These are phyloP conservation scores for Zygosaccharomyces gambellarensis DNA, from an alignment of 805 yeast genomes.

Conservation along the genomic window DNA sequence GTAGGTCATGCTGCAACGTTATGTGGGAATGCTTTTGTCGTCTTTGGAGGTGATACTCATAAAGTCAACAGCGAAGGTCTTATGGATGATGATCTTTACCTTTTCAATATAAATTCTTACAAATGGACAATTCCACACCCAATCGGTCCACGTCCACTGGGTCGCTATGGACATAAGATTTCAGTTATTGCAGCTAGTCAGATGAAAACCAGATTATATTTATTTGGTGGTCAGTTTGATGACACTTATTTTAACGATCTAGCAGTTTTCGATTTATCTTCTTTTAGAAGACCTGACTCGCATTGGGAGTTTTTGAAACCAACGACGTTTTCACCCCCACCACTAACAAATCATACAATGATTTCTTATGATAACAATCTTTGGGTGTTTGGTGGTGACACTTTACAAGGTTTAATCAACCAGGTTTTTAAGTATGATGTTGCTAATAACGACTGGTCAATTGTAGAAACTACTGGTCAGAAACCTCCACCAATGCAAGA, in stretches of 20 bases:
- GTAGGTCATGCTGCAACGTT: constrained; percentile 92
- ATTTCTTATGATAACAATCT: constrained; percentile 70
- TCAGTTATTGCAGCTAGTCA: constrained; percentile 65
- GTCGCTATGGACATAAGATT: constrained; percentile 91
- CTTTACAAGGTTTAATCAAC: constrained; percentile 61
- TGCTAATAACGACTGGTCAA: constrained; percentile 59
- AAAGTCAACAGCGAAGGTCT: constrained; percentile 69
- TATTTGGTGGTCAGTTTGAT: constrained; percentile 95
- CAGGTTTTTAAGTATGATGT: constrained; percentile 84
- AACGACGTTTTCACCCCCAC: constrained; percentile 50
- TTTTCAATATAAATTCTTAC: constrained; percentile 72
- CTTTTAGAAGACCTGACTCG: constrained; percentile 77
- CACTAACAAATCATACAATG: constrained; percentile 89
- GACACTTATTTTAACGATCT: constrained; percentile 77
- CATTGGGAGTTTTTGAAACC: constrained; percentile 75
- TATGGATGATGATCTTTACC: constrained; percentile 84
- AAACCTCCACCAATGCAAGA: constrained; percentile 84
- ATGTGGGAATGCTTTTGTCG: constrained; percentile 90
- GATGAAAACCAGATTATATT: constrained; percentile 56
- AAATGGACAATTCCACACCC: constrained; percentile 80
- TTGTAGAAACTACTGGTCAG: constrained; percentile 49
- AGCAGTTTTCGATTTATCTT: constrained; percentile 78
- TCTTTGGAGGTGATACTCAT: constrained; percentile 95
- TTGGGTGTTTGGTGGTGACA: constrained; percentile 91
- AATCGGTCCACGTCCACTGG: constrained; percentile 71